A percentile compares a stretch with the other conserved stretches of the same genome.
These are phyloP conservation scores for Penicillium alfredii DNA, from an alignment of 495 filamentous ascomycete genomes.

Conservation along the genomic window DNA sequence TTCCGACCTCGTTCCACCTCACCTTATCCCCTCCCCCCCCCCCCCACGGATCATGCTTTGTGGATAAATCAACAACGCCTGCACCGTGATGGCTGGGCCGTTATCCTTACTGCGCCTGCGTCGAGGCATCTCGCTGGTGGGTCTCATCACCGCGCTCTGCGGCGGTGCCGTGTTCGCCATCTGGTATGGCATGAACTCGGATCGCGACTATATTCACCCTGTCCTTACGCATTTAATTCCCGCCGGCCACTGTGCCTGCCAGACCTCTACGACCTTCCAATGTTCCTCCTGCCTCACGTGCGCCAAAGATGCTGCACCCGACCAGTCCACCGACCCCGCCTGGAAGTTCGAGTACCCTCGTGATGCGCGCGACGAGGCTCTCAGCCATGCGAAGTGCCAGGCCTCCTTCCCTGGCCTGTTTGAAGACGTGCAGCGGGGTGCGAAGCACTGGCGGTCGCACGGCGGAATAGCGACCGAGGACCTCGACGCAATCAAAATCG, in stretches of 20 bases:
- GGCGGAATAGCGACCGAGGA: conserved; percentile 26
- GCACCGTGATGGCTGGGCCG: conserved; percentile 20
- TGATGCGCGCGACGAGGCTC: conserved; percentile 32
- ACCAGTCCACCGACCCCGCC: conserved; percentile 10
- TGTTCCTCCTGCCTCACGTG: conserved; percentile 37
- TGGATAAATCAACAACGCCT: not conserved
- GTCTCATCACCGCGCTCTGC: conserved; percentile 13
- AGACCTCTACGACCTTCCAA: conserved; percentile 37
- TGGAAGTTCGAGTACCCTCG: conserved; percentile 34
- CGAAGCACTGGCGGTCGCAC: conserved; percentile 25
- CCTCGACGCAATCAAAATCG: conserved; percentile 23
- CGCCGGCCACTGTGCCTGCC: conserved; percentile 37
- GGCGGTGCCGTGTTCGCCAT: conserved; percentile 19
- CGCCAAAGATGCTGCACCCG: conserved; percentile 11
- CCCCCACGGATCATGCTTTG: conserved; percentile 1
- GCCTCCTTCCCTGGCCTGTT: conserved; percentile 44
- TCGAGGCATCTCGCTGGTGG: conserved; percentile 22
- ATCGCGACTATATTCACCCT: conserved; percentile 33
- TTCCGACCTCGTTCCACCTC: too few species aligned
- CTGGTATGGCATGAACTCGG: conserved; percentile 39
- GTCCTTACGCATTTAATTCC: conserved; percentile 36
- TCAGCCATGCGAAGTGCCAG: conserved; percentile 35
- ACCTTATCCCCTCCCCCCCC: conserved; percentile 1
- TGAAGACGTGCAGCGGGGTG: conserved; percentile 36
- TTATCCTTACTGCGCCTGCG: conserved; percentile 22